Evolutionary conservation across 2,329 filamentous ascomycete species (phyloP).

Genomic region (Podosphaera aphanis): DNA sequence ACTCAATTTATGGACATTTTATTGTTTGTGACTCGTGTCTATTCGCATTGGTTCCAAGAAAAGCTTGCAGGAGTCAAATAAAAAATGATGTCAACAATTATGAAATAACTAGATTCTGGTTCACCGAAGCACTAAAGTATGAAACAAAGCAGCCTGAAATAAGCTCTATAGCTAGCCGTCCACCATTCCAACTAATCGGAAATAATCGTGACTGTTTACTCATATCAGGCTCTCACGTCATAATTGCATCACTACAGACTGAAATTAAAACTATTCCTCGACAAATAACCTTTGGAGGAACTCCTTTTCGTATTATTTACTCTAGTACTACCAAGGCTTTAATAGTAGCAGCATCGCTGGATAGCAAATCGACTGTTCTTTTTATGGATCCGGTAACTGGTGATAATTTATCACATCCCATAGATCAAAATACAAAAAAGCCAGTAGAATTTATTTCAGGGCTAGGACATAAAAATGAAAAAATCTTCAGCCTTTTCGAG

Average conservation of each 20-base stretch:
- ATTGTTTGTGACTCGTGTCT: conserved; percentile 26
- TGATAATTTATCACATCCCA: conserved; percentile 24
- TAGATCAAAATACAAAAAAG: conserved; percentile 19
- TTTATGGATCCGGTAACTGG: conserved; percentile 35
- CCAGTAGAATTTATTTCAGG: conserved; percentile 27
- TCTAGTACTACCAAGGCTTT: conserved; percentile 26
- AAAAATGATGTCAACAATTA: conserved; percentile 1
- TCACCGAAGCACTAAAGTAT: conserved; percentile 25
- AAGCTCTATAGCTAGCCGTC: conserved; percentile 24
- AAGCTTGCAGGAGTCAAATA: neutral
- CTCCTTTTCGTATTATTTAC: conserved; percentile 25
- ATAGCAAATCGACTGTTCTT: conserved; percentile 24
- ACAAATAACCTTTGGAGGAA: conserved; percentile 20
- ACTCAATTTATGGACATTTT: conserved; percentile 17
- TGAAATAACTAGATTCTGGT: conserved; percentile 22
- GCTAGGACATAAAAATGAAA: conserved; percentile 32
- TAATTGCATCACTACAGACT: conserved; percentile 28
- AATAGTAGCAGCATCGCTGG: conserved; percentile 27
- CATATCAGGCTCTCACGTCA: conserved; percentile 25
- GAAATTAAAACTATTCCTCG: conserved; percentile 25
- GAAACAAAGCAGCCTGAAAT: conserved; percentile 24
- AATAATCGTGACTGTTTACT: conserved; percentile 20
- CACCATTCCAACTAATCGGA: conserved; percentile 11
- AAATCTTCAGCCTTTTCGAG: conserved; percentile 35
- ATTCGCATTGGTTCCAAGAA: conserved; percentile 7